Evolutionary conservation across 176 grass and related monocot species (phyloP), one percentile per base, ranked within the genome.

Genomic region (Oryza punctata): DNA sequence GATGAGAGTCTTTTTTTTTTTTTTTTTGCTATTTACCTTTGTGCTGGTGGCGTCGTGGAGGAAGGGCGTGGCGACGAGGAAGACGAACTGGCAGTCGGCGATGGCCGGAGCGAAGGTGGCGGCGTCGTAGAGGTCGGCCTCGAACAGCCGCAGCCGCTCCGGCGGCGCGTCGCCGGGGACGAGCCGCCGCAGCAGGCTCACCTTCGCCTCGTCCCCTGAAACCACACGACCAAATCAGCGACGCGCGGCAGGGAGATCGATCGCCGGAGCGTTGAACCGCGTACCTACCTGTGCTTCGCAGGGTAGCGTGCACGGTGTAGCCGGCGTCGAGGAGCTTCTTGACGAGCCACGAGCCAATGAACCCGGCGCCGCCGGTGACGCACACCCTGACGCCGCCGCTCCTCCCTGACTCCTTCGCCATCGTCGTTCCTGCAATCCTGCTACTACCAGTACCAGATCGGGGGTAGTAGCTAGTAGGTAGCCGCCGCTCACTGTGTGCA

Each of bases 41-140:
- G 50, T 68, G 32, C 29, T 38, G 46, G 68, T 38, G 64, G 70
- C 24, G 23, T 86, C 65, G 38, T 63, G 70, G 10, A 76, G 6
- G 54, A 30, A 73, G 0, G 83, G 88, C 79, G 90, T 92, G 70
- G 90, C 90, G 65, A 95, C 15, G 37, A 92, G 84, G 86, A 95
- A 92, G n/a, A 95, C 85, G 67, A 79, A 87, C n/a, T 64, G 85
- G 79, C 91, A 91, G 40, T 84, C 88, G 65, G 40, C 44, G 79
- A 95, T 88, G 40, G 90, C 82, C 12, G 93, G 82, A 8, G 81
- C 88, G 44, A 90, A 92, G 18, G 85, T 81, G 59, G 65, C 47
- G 43, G 93, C 86, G 26, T 90, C 76, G 69, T 76, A 92, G 68
- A 92, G 77, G 73, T 95, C 76, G 19, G 93, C 90, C 24, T 92